These are phyloP conservation scores for Clarireedia paspali DNA, from an alignment of 2,329 filamentous ascomycete genomes.

Conservation along the genomic window DNA sequence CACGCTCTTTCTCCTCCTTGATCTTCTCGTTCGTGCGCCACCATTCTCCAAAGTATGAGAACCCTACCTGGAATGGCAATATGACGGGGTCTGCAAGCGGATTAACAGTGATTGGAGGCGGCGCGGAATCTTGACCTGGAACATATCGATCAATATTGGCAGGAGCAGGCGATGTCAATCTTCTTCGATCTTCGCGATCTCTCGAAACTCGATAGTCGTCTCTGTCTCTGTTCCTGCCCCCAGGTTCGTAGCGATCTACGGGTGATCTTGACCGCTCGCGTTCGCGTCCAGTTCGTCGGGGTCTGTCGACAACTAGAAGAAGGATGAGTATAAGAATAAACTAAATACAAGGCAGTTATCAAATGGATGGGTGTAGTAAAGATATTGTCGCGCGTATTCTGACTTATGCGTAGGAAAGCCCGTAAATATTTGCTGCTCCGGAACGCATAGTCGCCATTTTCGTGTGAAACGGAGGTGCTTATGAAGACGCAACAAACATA, in stretches of 20 bases:
- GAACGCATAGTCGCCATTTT: background rate
- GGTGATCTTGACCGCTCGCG: slow-evolving; percentile 62
- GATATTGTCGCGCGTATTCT: background rate
- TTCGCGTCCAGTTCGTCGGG: slow-evolving; percentile 41
- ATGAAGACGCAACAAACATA: background rate
- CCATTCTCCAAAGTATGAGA: slow-evolving; percentile 82
- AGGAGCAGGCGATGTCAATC: slow-evolving; percentile 46
- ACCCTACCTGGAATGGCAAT: slow-evolving; percentile 73
- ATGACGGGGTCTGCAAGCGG: slow-evolving; percentile 65
- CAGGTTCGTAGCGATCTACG: slow-evolving; percentile 72
- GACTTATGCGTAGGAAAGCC: too few relatives aligned
- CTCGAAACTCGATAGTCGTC: slow-evolving; percentile 55
- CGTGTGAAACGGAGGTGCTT: background rate
- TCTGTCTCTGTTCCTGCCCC: slow-evolving; percentile 44
- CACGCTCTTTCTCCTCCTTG: slow-evolving; percentile 71
- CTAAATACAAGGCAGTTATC: slow-evolving; percentile 13
- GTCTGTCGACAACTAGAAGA: slow-evolving; percentile 45
- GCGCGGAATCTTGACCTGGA: slow-evolving; percentile 57
- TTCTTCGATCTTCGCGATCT: slow-evolving; percentile 52
- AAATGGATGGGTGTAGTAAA: background rate
- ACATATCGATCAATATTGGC: slow-evolving; percentile 80
- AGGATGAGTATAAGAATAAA: slow-evolving; percentile 14
- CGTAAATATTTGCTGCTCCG: too few relatives aligned
- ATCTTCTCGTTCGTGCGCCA: slow-evolving; percentile 77
- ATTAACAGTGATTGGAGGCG: slow-evolving; percentile 47